Evolutionary conservation across 1,284 basidiomycete genomes (phyloP), one percentile per base, ranked within the genome.

Genomic region (Cerrena zonata): DNA sequence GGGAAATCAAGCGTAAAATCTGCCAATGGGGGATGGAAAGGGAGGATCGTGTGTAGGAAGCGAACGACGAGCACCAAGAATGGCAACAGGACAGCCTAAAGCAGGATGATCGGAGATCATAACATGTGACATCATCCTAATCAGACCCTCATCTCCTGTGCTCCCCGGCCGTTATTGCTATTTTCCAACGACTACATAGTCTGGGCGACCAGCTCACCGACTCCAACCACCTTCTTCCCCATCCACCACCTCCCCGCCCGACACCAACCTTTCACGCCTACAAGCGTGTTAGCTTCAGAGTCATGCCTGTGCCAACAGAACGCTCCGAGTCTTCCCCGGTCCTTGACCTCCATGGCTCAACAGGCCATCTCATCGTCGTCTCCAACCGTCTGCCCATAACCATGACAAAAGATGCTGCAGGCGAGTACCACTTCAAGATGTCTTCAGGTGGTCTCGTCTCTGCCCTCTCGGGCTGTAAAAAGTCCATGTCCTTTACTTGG

Each of bases 351-450:
- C 53, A 70, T 56, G 64, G 64, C 55, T 68, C 76, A 53, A 73
- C 71, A 57, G 78, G 77, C 52, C 86, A 92, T 57, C 85, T 98
- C 74, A 90, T 98, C 71, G 90, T 98, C 64, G 93, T 98, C 63
- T 92, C 91, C 48, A 98, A 97, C 71, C 85, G 94, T 52, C 84
- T 98, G 54, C 94, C 94, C 23, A 80, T 96, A 54, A 94, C 92
- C 41, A 94, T 95, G 64, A 87, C 74, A 64, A 93, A 91, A 70
- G 91, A 94, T 77, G 82, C 77, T 21, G 72, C 78, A 45, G 92
- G 92, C 64, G 85, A 94, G 67, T 96, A 94, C 70, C 86, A 93
- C 71, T 96, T 94, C 81, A 93, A 94, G 76, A 94, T 95, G 90
- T 94, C 91, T 49, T 94, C 90, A 1, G 94, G 94, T 42, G 94